Conservation (phyloP, 441 rosid genomes). For the Aquilaria agallochum region DNA sequence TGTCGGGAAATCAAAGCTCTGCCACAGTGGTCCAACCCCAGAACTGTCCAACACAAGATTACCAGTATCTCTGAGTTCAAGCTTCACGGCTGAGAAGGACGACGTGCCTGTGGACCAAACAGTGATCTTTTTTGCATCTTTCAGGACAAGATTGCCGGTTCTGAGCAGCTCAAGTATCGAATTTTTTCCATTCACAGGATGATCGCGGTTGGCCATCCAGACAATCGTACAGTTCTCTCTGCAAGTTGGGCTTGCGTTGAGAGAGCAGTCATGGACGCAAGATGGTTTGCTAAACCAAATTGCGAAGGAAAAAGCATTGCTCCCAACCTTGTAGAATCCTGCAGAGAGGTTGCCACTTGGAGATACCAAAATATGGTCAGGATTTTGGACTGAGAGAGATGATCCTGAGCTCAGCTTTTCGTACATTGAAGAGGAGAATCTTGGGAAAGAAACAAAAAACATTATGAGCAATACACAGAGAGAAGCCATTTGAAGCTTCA, state of each 20-base stretch:
- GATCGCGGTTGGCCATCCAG: slow-evolving; percentile 18
- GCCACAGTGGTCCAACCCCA: slow-evolving; percentile 3
- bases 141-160: slow-evolving; percentile 7
- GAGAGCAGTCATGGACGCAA: neutral
- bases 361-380: slow-evolving; percentile 6
- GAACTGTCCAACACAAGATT: slow-evolving; percentile 9
- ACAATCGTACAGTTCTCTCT: neutral
- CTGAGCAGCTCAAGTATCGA: neutral
- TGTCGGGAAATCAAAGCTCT: slow-evolving; percentile 17
- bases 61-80: slow-evolving; percentile 10
- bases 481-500: too few species aligned
- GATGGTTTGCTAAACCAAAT: slow-evolving; percentile 11
- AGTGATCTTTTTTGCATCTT: neutral
- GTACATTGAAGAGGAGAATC: too few species aligned
- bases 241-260: too few species aligned
- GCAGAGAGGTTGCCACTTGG: slow-evolving; percentile 4
- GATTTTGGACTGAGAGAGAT: neutral
- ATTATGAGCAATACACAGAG: too few species aligned
- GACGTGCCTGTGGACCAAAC: slow-evolving; percentile 1
- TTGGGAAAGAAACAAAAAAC: too few species aligned
- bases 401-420: neutral
- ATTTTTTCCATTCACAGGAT: slow-evolving; percentile 8
- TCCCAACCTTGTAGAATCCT: slow-evolving; percentile 7
- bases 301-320: slow-evolving; percentile 5
- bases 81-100: neutral